Base-by-base conservation (phyloP, 2,329 filamentous ascomycete species). In the Pseudogymnoascus sp. region DNA sequence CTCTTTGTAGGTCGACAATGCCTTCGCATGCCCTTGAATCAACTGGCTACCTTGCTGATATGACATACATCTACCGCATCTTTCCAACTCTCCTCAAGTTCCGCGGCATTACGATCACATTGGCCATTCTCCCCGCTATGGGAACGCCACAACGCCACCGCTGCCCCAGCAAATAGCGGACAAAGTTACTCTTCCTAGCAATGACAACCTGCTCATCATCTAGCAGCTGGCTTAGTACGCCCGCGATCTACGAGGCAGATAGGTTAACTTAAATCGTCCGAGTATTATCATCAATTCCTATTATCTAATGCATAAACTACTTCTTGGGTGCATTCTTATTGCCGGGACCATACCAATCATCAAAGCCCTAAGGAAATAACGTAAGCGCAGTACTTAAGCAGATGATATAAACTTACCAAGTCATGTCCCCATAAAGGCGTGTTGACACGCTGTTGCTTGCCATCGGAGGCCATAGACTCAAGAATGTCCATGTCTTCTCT, bases 401-500 rank as follows among this genome's bases (percentile, higher is more conserved):
- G 16, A 10, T 21, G 35, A 33, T 6, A 50, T 21, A 4, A n/a
- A 24, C 61, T 53, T 62, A 62, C 62, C 37, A 75, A 67, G 65
- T 74, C 72, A 19, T 65, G 72, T 14, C 73, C 73, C 65, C 66
- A 75, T 16, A 73, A 67, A 59, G 73, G 73, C 13, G 72, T 74
- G 61, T 74, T 74, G 56, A 74, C 66, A 62, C 73, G 72, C 64
- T 72, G 68, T 13, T 71, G 69, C 66, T 74, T 74, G 19, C 73
- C 72, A 13, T 68, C 65, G 16, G 69, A 70, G 53, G 72, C 72
- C 29, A 75, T 37, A 2, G 64, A 66, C 62, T 74, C 67, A 21
- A 74, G 63, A 6, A 66, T 61, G 38, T 67, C 67, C 66, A 73
- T 67, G 63, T 72, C 66, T 33, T 69, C 65, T 6, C 26, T 47